Evolutionary conservation across 2,329 filamentous ascomycete genomes (phyloP).

Genomic region (Alternaria atra): DNA sequence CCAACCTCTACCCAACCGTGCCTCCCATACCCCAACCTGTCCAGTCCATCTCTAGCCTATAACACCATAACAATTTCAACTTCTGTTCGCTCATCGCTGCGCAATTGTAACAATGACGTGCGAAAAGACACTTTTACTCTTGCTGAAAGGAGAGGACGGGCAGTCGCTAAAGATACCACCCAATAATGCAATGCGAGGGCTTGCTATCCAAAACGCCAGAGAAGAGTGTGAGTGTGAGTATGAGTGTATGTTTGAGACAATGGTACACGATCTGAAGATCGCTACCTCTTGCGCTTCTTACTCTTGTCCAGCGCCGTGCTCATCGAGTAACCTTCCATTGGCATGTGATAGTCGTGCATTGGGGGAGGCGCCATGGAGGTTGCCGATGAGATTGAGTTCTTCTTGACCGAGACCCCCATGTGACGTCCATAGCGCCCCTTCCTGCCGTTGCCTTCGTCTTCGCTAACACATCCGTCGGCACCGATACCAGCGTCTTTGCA

Average conservation of each 20-base stretch:
- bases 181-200: constrained; percentile 12
- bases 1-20: constrained; percentile 18
- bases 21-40: constrained; percentile 10
- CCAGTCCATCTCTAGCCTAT: constrained; percentile 17
- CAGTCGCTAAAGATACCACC: constrained; percentile 10
- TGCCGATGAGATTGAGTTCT: constrained; percentile 41
- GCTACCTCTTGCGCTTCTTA: constrained; percentile 74
- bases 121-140: constrained; percentile 18
- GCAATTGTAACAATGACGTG: constrained; percentile 9
- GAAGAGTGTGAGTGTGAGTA: constrained; percentile 1
- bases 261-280: neutral
- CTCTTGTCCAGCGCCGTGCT: constrained; percentile 61
- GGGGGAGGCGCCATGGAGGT: constrained; percentile 49
- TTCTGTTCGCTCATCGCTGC: constrained; percentile 7
- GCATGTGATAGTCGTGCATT: constrained; percentile 43
- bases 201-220: constrained; percentile 28
- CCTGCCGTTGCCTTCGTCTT: constrained; percentile 96
- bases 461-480: constrained; percentile 92
- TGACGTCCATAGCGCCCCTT: constrained; percentile 87
- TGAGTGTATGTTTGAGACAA: constrained; percentile 11
- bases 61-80: constrained; percentile 26
- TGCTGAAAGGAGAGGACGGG: constrained; percentile 20
- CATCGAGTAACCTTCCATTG: constrained; percentile 28
- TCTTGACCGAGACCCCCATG: constrained; percentile 74
- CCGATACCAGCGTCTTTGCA: constrained; percentile 96